Conservation (phyloP, 805 yeast species). For the Wickerhamiella domercqiae region DNA sequence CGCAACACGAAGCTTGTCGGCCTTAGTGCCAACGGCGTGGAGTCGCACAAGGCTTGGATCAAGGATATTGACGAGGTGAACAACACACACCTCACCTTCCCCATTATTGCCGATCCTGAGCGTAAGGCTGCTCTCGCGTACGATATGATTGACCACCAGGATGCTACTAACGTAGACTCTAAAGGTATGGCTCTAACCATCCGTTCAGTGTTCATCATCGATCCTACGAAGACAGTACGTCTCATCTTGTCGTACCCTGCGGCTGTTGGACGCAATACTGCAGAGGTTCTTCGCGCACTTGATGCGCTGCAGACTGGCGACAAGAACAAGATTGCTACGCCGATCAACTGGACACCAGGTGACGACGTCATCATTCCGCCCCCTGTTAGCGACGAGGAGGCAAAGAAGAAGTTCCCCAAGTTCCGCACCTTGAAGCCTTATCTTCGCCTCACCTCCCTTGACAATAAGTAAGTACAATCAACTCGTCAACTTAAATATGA, state of each 20-base stretch:
- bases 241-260: constrained; percentile 83
- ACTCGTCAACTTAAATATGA: too few species aligned
- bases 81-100: constrained; percentile 64
- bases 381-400: constrained; percentile 66
- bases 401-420: constrained; percentile 73
- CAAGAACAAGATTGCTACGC: constrained; percentile 77
- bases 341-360: constrained; percentile 84
- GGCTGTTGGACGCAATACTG: constrained; percentile 86
- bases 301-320: constrained; percentile 85
- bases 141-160: constrained; percentile 83
- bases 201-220: constrained; percentile 87
- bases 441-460: constrained; percentile 51
- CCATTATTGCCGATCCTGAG: constrained; percentile 78
- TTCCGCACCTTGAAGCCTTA: constrained; percentile 85
- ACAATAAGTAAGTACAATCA: constrained; percentile 12
- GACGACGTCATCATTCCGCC: constrained; percentile 93
- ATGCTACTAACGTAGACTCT: constrained; percentile 53
- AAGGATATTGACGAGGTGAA: constrained; percentile 83
- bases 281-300: constrained; percentile 80
- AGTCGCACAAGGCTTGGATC: constrained; percentile 78
- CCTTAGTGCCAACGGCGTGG: constrained; percentile 72
- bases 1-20: constrained; percentile 85
- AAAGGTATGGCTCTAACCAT: constrained; percentile 77
- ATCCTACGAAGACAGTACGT: constrained; percentile 83
- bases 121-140: constrained; percentile 70